Evolutionary conservation across 768 basidiomycete species (phyloP).

Genomic region (Boletus speciosus): DNA sequence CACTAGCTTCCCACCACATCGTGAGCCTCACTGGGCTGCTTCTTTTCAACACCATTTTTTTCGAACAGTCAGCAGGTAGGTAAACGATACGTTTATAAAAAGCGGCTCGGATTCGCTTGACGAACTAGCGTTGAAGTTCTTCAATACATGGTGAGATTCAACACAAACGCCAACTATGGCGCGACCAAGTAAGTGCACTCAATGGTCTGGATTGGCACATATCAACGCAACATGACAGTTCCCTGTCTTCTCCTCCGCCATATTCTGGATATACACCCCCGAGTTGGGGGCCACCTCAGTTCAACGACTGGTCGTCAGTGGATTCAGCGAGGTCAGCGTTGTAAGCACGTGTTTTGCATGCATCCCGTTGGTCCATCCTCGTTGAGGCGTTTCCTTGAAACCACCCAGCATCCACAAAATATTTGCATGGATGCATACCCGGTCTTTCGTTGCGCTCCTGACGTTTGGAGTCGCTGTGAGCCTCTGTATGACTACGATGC

Average conservation of each 20-base stretch:
- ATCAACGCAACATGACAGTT: neutral
- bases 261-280: conserved; percentile 1
- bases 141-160: neutral
- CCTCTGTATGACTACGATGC: conserved; percentile 5
- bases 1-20: too few relatives aligned
- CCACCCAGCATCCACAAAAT: neutral
- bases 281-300: neutral
- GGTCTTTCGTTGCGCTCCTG: neutral
- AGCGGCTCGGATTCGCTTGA: too few relatives aligned
- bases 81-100: too few relatives aligned
- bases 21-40: too few relatives aligned
- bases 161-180: conserved; percentile 1
- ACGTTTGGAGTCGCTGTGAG: neutral
- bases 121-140: too few relatives aligned
- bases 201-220: too few relatives aligned
- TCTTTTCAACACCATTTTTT: too few relatives aligned
- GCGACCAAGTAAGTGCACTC: conserved; percentile 1
- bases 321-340: neutral
- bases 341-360: conserved; percentile 2
- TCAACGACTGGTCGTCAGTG: neutral
- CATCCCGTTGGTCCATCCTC: neutral
- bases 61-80: too few relatives aligned
- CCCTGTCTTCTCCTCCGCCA: neutral
- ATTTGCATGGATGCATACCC: neutral
- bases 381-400: neutral